Base-by-base conservation (phyloP, 768 basidiomycete species). In the Paxillus rubicundulus region DNA sequence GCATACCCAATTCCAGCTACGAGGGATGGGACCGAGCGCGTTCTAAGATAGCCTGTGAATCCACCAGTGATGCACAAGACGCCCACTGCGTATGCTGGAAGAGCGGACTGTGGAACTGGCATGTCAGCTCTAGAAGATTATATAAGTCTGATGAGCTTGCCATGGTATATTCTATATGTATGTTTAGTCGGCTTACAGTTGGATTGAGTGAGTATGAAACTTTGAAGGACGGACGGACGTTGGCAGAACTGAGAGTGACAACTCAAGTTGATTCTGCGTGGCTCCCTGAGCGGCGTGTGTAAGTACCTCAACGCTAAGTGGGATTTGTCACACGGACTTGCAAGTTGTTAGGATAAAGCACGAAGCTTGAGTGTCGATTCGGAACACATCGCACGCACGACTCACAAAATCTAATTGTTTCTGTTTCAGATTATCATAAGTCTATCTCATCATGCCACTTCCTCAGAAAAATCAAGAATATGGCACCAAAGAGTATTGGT, bases 41-140 rank as follows among this genome's bases (percentile, higher is more conserved):
- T 88, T 59, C 81, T 76, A 7, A 74, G 81, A 56, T 82, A 90
- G 28, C 88, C 91, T 39, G 84, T 82, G 38, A 88, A 52, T 20
- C 91, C 91, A 12, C 91, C 91, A 38, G 87, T 75, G 57, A 90
- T 73, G 67, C 89, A 92, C 56, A 92, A 73, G 49, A 72, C 78
- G 52, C 89, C 87, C 78, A 91, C 89, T 39, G 81, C 71, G 69
- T 84, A 86, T 45, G 89, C 86, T 61, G 90, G 89, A 72, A 87
- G 81, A 39, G 89, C 89, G 70, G 88, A 90, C 89, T 89, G 61
- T 36, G 51, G 60, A 47, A 58, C 56, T 32, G 61, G 56, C 59
- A 65, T 57, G 59, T 65, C 50, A 68, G 59, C 28, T 37, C 60
- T 62, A 38, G 46, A 38, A 17, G 2, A 21, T n/a, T 27, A 1